Evolutionary conservation across 179 eudicot species (phyloP), one percentile per base, ranked within the genome.

Genomic region (Silene vulgaris): DNA sequence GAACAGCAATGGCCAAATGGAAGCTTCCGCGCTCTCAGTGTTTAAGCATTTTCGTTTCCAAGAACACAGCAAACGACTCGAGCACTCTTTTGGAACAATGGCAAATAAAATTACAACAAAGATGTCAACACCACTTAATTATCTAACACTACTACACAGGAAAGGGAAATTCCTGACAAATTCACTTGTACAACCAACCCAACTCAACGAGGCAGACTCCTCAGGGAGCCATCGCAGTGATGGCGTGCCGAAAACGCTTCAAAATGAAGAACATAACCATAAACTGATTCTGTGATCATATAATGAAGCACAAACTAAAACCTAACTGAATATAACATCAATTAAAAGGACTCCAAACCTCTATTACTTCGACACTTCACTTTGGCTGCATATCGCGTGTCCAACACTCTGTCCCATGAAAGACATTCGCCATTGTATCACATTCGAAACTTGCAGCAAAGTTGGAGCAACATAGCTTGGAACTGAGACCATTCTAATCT

Each of bases 401-500:
- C 59, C 1, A 54, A 54, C 17, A 54, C 17, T 54, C n/a, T 54
- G 6, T 54, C 16, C 59, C 59, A 7, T 8, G 16, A 54, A 50
- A 50, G n/a, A 54, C 59, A 54, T n/a, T 54, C 19, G 17, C n/a
- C 59, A 54, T 54, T 13, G 17, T 54, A 2, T 13, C 17, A 16
- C 59, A 13, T 4, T n/a, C 5, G 59, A 54, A 5, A 54, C 17
- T 54, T 54, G 59, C 17, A 54, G 59, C 59, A 19, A 54, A 54
- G 59, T 13, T 3, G 19, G 19, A 54, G 1, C 9, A 54, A 2
- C 59, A 54, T 54, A 54, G 59, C 17, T 54, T 54, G 59, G 19
- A 54, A 54, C 59, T 28, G 23, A 35, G 13, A 66, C 50, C 16
- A 35, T 4, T 30, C 71, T 87, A 93, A 50, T 93, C 98, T 6